Evolutionary conservation across 768 basidiomycete genomes (phyloP).

Genomic region (Crepidotus variabilis): DNA sequence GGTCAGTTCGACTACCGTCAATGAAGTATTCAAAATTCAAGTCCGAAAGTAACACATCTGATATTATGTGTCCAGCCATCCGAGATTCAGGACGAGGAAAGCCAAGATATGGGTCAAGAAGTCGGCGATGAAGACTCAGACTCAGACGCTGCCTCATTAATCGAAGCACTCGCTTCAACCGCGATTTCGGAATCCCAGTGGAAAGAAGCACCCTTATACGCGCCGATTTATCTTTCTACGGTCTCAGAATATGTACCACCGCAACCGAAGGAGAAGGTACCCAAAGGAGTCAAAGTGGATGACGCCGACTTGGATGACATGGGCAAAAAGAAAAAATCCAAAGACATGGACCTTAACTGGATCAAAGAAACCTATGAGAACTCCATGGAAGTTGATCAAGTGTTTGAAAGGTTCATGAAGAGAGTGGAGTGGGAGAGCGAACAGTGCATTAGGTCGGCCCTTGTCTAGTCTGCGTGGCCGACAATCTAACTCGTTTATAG

Average conservation of each 20-base stretch:
- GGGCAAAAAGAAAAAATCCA: conserved; percentile 18
- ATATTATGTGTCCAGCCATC: neutral
- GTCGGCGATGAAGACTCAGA: conserved; percentile 32
- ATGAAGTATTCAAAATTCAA: neutral
- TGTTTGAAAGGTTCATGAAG: conserved; percentile 82
- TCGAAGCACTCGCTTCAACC: conserved; percentile 54
- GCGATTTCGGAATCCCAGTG: conserved; percentile 62
- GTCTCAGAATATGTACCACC: conserved; percentile 67
- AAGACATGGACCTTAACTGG: conserved; percentile 52
- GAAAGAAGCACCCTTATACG: conserved; percentile 61
- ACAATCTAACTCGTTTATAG: conserved; percentile 34
- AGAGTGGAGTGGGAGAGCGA: conserved; percentile 67
- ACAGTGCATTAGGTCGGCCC: conserved; percentile 81
- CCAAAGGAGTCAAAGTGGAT: conserved; percentile 39
- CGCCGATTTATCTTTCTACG: conserved; percentile 73
- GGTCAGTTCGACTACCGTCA: neutral
- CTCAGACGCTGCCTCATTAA: conserved; percentile 43
- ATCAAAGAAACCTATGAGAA: conserved; percentile 77
- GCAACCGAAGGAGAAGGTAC: conserved; percentile 43
- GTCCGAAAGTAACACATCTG: neutral
- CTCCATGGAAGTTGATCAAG: conserved; percentile 72
- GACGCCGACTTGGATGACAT: conserved; percentile 36
- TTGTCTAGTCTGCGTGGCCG: neutral
- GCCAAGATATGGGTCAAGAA: conserved; percentile 14
- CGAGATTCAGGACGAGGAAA: neutral